Conservation (phyloP, 139 green algal genomes). For the Picochlorum sp. region DNA sequence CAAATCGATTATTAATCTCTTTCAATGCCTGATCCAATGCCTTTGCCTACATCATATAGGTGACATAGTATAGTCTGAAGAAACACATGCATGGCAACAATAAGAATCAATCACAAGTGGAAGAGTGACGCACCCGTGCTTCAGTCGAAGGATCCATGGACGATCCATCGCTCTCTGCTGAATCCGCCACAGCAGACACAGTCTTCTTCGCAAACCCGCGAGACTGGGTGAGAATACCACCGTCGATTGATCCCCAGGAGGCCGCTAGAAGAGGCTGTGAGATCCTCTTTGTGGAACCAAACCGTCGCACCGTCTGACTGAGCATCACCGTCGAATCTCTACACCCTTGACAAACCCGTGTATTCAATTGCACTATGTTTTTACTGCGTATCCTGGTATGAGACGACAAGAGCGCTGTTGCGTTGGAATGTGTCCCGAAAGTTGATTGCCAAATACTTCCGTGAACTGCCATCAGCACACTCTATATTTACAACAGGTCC, state of each 20-base stretch:
- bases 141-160: conserved; percentile 5
- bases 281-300: too few relatives aligned
- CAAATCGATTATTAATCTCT: conserved; percentile 48
- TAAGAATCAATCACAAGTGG: not conserved
- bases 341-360: too few relatives aligned
- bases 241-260: too few relatives aligned
- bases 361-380: too few relatives aligned
- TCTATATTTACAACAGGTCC: too few relatives aligned
- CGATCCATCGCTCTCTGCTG: not conserved
- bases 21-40: conserved; percentile 37
- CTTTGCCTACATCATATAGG: conserved; percentile 8
- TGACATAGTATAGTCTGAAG: too few relatives aligned
- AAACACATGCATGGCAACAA: not conserved
- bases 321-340: too few relatives aligned
- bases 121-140: not conserved
- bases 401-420: not conserved
- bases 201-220: not conserved
- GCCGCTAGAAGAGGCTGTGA: too few relatives aligned
- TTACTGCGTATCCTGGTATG: not conserved
- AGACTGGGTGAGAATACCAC: too few relatives aligned
- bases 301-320: too few relatives aligned
- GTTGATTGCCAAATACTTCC: not conserved
- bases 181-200: not conserved
- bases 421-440: not conserved
- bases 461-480: conserved; percentile 20